Percentiles rank a stretch among this genome's conserved stretches.
phyloP scores from a whole-genome alignment of 768 basidiomycete genomes.

The Steccherinum ochraceum region DNA sequence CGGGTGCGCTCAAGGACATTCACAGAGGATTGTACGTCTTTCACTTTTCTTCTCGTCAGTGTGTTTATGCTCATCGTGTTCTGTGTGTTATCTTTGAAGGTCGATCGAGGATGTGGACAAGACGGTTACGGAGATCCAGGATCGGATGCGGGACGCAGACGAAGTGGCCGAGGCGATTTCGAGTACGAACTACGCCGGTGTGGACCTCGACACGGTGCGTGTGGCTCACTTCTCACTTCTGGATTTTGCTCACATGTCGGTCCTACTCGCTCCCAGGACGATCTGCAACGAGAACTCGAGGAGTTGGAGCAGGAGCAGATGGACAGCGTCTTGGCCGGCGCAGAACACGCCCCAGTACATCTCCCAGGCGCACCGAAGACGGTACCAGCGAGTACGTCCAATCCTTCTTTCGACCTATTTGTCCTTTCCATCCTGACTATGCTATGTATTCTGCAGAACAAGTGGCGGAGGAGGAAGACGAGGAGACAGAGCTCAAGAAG shows the following conservation, averaged over 20 bases:
- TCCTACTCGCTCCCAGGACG: slow-evolving; percentile 51
- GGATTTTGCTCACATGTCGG: neutral
- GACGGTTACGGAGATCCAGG: slow-evolving; percentile 81
- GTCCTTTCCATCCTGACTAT: slow-evolving; percentile 5
- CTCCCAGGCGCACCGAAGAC: slow-evolving; percentile 56
- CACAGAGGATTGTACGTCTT: slow-evolving; percentile 74
- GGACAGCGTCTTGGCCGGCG: slow-evolving; percentile 76
- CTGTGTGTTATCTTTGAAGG: slow-evolving; percentile 37
- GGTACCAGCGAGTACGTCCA: slow-evolving; percentile 42
- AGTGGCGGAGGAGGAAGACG: slow-evolving; percentile 75
- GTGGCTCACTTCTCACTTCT: too few species aligned
- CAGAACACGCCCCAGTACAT: slow-evolving; percentile 87
- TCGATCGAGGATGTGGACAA: slow-evolving; percentile 84
- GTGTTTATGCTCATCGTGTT: slow-evolving; percentile 1
- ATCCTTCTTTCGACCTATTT: slow-evolving; percentile 2
- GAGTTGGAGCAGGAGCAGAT: slow-evolving; percentile 87
- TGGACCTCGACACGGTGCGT: slow-evolving; percentile 67
- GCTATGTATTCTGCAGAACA: slow-evolving; percentile 23
- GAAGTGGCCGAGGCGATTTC: slow-evolving; percentile 91
- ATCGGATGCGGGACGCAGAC: slow-evolving; percentile 87
- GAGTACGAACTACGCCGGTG: slow-evolving; percentile 50
- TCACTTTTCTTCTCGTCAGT: neutral
- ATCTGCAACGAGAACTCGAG: slow-evolving; percentile 71
- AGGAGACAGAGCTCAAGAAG: slow-evolving; percentile 82
- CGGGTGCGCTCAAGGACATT: slow-evolving; percentile 82